These are phyloP conservation scores for Eutrema heterophyllum DNA, from an alignment of 345 rosid genomes.

Conservation along the genomic window DNA sequence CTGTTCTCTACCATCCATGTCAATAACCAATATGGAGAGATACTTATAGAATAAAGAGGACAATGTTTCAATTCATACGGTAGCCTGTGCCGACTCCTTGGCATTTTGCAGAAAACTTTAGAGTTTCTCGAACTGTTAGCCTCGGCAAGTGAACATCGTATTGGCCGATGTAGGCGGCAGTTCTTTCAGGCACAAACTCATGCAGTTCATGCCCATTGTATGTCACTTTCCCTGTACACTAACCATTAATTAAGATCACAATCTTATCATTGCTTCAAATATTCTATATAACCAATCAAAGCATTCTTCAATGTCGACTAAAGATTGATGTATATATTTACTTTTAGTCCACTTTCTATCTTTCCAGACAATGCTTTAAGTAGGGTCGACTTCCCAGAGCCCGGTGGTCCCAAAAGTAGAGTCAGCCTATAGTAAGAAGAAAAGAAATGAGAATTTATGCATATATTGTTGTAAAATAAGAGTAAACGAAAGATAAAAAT, in stretches of 20 bases:
- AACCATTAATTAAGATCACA: background rate
- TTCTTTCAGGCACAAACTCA: constrained; percentile 65
- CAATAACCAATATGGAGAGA: background rate
- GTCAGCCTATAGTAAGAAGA: constrained; percentile 37
- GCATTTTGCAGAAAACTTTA: constrained; percentile 73
- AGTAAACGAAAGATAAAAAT: too few species aligned
- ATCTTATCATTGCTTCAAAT: background rate
- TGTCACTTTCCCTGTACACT: constrained; percentile 54
- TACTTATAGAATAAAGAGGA: background rate
- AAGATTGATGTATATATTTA: background rate
- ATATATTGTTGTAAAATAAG: background rate
- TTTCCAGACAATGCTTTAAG: constrained; percentile 64
- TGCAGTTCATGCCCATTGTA: constrained; percentile 53
- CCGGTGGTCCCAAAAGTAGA: constrained; percentile 85
- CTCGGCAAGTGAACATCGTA: constrained; percentile 56
- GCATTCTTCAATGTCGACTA: background rate
- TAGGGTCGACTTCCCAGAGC: constrained; percentile 80
- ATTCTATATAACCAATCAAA: background rate
- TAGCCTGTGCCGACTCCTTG: constrained; percentile 69
- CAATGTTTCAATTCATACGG: constrained; percentile 31
- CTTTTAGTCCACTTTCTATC: constrained; percentile 39
- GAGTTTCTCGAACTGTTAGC: constrained; percentile 72
- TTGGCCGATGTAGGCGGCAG: constrained; percentile 67
- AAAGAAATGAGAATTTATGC: background rate
- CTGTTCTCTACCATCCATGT: constrained; percentile 27